Evolutionary conservation across 768 basidiomycete species (phyloP), one percentile per base, ranked within the genome.

Genomic region (Epithele typhae): DNA sequence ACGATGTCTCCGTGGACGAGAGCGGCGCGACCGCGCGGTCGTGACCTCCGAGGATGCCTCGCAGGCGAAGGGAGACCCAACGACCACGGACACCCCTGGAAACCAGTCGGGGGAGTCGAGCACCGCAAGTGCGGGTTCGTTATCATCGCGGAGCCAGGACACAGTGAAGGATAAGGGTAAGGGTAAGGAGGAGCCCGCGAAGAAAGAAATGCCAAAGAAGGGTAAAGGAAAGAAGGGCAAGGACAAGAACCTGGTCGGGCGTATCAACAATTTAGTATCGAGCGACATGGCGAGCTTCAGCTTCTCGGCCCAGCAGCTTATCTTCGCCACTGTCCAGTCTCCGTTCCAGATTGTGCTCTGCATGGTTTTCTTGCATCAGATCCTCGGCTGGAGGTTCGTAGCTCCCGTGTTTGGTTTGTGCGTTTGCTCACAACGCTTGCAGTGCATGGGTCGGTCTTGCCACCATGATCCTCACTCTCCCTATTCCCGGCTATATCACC

Each of bases 251-350:
- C 64, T 87, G 18, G 76, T 81, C 37, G 87, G 89, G 10, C 86
- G 79, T 60, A 82, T 91, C 60, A 89, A 83, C 59, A 90, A 87
- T 46, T 65, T 89, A 9, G 77, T 87, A 34, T 22, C 37, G 4
- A 79, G 81, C 1, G 87, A 90, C 65, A 55, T 78, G 14, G 53
- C 47, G 23, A 55, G 51, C 32, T 40, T 64, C 15, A 21, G 53
- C 15, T 38, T 19, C 52, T 23, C 12, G 25, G 27, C n/a, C 24
- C 25, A 2, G 40, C 14, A 42, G 2, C 18, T 42, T 27, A 12
- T 42, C 19, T 24, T 25, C 15, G 24, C 32, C 18, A 22, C 32
- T 49, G 15, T 36, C n/a, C 6, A 36, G 39, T 56, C 61, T 1
- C 75, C 75, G 9, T 43, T 75, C 11, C 68, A 74, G 46, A 33